These are phyloP conservation scores for Citrullus mucosospermus DNA, from an alignment of 306 rosid genomes.

Conservation along the genomic window DNA sequence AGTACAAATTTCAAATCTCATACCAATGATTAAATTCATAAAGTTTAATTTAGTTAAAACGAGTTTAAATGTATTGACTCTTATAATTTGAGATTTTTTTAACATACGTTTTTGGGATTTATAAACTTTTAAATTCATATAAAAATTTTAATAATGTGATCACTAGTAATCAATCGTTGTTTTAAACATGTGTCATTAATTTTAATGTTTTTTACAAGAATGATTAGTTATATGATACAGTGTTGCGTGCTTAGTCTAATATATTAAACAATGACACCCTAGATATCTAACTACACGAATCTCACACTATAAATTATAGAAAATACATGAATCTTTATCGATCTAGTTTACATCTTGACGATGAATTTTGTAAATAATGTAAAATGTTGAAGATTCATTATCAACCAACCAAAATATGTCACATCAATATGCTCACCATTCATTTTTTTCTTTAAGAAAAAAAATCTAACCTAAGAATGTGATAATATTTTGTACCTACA, in stretches of 20 bases:
- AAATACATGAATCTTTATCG: neutral
- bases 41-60: neutral
- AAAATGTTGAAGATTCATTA: neutral
- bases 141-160: neutral
- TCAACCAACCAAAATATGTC: neutral
- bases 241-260: neutral
- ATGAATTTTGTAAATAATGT: neutral
- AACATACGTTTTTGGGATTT: too few relatives aligned
- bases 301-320: neutral
- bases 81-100: too few relatives aligned
- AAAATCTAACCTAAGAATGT: neutral
- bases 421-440: neutral
- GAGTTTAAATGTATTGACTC: neutral
- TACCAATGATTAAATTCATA: neutral
- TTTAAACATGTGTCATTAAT: neutral
- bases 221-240: neutral
- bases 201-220: neutral
- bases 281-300: neutral
- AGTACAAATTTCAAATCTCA: neutral
- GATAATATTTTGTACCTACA: neutral
- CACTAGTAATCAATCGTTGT: neutral
- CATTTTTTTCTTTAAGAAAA: neutral
- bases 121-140: too few relatives aligned
- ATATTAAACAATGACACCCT: neutral
- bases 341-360: neutral